Evolutionary conservation across 106 monocot species (phyloP), one percentile per base, ranked within the genome.

Genomic region (Xerophyta viscosa): DNA sequence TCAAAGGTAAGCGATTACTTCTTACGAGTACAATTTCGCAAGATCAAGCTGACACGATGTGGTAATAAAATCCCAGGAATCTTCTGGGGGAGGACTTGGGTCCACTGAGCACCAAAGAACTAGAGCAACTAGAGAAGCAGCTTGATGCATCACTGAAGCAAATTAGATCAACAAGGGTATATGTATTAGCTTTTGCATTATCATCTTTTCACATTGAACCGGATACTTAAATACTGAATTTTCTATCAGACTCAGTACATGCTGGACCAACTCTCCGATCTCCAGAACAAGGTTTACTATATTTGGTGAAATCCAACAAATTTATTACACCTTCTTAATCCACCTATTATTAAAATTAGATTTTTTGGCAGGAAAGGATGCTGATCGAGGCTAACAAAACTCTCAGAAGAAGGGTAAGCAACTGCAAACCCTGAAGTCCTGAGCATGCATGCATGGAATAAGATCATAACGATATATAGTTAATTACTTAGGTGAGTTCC

Each of bases 111-210:
- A 54, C 37, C 11, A 66, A 60, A 13, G 65, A 72, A 13, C 72
- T 72, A 9, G 72, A 72, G 31, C 72, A 72, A 24, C 72, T 72
- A 25, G 72, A 72, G 41, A 60, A 44, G 13, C 72, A 72, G 50
- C 58, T 72, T 13, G 72, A 72, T 26, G 46, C 43, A n/a, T 72
- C 72, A 11, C 30, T 72, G 36, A 72, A 28, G 27, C 65, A 60
- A 30, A 60, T 72, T 17, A 52, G 72, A 48, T 65, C 65, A 36
- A 59, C 65, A 11, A 65, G 64, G 72, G 72, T 65, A 7, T 15
- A 33, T 33, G 7, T 33, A 33, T 11, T 33, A 33, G 33, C 33
- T 33, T 33, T 33, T 33, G 5, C 33, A 33, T 44, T 46, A 17
- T 20, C 20, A 17, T 11, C 1, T 20, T 3, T 20, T 3, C 7